Evolutionary conservation across 768 basidiomycete genomes (phyloP).

Genomic region (Lactifluus echinatus): DNA sequence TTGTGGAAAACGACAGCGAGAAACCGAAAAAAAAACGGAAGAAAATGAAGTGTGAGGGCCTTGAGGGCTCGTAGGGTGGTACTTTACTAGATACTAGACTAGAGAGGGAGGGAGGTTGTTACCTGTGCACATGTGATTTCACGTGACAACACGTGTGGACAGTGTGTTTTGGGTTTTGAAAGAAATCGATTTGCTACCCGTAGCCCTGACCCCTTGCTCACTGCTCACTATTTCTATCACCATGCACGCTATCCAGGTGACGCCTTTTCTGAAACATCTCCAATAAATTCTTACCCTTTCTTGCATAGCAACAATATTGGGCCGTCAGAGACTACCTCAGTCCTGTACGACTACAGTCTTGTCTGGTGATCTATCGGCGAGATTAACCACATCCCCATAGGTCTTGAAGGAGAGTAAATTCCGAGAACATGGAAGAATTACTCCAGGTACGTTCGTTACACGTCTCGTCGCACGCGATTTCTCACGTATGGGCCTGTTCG

Average conservation of each 20-base stretch:
- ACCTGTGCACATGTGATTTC: not conserved
- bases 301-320: constrained; percentile 78
- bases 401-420: constrained; percentile 98
- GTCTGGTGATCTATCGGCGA: constrained; percentile 25
- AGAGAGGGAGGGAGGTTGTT: not conserved
- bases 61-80: not conserved
- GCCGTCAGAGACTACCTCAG: constrained; percentile 90
- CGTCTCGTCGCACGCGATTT: constrained; percentile 14
- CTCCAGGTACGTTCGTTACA: constrained; percentile 55
- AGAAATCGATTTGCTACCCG: constrained; percentile 22
- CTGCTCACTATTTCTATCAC: constrained; percentile 12
- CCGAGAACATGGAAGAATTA: constrained; percentile 96
- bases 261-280: not conserved
- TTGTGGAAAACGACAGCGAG: not conserved
- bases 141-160: constrained; percentile 7
- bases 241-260: constrained; percentile 45
- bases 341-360: constrained; percentile 47
- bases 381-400: constrained; percentile 36
- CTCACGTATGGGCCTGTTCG: constrained; percentile 14
- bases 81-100: too few relatives aligned
- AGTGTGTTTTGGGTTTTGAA: constrained; percentile 14
- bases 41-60: not conserved
- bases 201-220: constrained; percentile 10
- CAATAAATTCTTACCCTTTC: not conserved
- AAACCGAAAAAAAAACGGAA: constrained; percentile 8